Evolutionary conservation across 2,329 filamentous ascomycete genomes (phyloP).

Genomic region (Hymenoscyphus repandus): DNA sequence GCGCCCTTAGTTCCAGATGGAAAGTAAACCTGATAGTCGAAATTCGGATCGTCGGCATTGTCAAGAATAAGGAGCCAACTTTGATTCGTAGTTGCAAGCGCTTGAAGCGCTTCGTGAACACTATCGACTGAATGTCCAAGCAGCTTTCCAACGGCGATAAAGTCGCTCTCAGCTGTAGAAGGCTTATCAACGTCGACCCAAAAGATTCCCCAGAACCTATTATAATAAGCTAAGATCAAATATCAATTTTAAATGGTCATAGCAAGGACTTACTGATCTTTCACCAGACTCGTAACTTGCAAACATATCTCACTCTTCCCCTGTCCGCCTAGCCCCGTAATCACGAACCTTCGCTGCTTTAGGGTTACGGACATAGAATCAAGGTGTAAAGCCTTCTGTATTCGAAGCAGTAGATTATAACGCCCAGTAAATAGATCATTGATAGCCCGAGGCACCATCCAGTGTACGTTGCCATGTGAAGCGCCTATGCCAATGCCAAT

Average conservation of each 20-base stretch:
- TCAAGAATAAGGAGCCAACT: conserved; percentile 37
- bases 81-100: conserved; percentile 19
- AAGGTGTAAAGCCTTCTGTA: conserved; percentile 5
- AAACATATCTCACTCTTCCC: conserved; percentile 22
- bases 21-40: conserved; percentile 31
- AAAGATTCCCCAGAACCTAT: conserved; percentile 20
- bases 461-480: conserved; percentile 11
- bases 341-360: conserved; percentile 19
- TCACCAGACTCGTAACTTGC: conserved; percentile 18
- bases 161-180: conserved; percentile 14
- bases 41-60: conserved; percentile 36
- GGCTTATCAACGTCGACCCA: conserved; percentile 16
- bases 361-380: background rate
- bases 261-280: conserved; percentile 13
- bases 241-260: conserved; percentile 5
- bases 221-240: conserved; percentile 6
- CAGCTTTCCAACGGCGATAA: conserved; percentile 14
- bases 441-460: conserved; percentile 13
- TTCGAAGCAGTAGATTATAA: conserved; percentile 12
- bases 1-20: conserved; percentile 31
- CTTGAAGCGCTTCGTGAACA: conserved; percentile 12
- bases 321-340: conserved; percentile 22
- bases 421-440: conserved; percentile 20
- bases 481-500: too few species aligned
- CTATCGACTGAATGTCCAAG: conserved; percentile 8